A percentile compares a stretch with the other conserved stretches of the same genome.
These are phyloP conservation scores for Dipteronia dyeriana DNA, from an alignment of 345 rosid genomes.

Conservation along the genomic window DNA sequence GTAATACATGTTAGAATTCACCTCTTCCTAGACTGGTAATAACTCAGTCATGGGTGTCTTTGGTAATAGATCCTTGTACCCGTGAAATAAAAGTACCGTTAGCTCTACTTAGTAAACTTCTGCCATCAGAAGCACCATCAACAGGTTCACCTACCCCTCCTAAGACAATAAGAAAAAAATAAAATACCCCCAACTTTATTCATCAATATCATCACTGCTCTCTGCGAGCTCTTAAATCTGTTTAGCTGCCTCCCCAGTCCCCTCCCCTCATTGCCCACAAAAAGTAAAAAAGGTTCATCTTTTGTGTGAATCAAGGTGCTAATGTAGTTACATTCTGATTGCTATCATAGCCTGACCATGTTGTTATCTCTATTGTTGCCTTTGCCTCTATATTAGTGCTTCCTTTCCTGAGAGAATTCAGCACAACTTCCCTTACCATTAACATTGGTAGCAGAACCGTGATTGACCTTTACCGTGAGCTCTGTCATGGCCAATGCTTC, in stretches of 20 bases:
- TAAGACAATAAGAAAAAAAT: neutral
- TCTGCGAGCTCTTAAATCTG: no score
- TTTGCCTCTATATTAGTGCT: neutral
- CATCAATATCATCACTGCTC: neutral
- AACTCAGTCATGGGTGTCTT: neutral
- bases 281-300: neutral
- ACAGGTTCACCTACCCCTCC: neutral
- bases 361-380: neutral
- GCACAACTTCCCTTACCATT: neutral
- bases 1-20: neutral
- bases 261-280: no score
- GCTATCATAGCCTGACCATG: neutral
- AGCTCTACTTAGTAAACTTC: neutral
- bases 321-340: neutral
- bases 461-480: no score
- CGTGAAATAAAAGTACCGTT: neutral
- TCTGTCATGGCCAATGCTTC: no score
- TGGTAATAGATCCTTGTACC: neutral
- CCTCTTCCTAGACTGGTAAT: neutral
- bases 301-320: neutral
- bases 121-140: neutral
- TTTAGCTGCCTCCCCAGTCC: no score
- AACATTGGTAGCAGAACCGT: neutral
- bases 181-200: neutral
- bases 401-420: neutral